phyloP scores from a whole-genome alignment of 2,329 filamentous ascomycete species.

The Botrytis fabae region DNA sequence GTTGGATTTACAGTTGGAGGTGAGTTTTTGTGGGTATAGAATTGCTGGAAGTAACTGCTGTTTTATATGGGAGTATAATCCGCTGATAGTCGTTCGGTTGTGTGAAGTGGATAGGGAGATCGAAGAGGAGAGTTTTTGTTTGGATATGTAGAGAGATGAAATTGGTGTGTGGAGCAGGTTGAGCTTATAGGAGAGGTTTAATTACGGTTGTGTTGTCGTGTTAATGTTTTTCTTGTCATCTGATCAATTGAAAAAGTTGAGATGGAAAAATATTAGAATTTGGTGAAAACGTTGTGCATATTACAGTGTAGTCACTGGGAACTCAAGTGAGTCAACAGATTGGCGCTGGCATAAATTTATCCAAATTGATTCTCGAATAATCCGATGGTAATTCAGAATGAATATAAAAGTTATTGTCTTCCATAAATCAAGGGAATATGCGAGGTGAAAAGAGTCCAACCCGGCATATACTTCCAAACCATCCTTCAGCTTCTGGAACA shows the following conservation, averaged over 20 bases:
- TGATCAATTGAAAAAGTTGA: neutral
- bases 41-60: too few species aligned
- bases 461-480: neutral
- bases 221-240: neutral
- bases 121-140: too few species aligned
- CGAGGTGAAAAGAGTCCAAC: neutral
- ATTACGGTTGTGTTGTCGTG: neutral
- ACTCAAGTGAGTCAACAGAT: neutral
- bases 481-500: neutral
- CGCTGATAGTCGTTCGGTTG: neutral
- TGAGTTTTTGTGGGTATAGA: too few species aligned
- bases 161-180: neutral
- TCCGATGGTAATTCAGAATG: neutral
- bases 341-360: neutral
- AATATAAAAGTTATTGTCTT: neutral
- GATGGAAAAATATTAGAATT: neutral
- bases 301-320: neutral
- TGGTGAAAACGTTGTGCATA: neutral
- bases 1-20: too few species aligned
- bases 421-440: too few species aligned
- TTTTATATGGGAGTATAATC: too few species aligned
- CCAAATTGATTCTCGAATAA: neutral
- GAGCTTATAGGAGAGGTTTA: neutral
- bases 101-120: neutral
- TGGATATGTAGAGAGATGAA: neutral